These are phyloP conservation scores for Casuarina equisetifolia DNA, from an alignment of 306 rosid species.

Conservation along the genomic window DNA sequence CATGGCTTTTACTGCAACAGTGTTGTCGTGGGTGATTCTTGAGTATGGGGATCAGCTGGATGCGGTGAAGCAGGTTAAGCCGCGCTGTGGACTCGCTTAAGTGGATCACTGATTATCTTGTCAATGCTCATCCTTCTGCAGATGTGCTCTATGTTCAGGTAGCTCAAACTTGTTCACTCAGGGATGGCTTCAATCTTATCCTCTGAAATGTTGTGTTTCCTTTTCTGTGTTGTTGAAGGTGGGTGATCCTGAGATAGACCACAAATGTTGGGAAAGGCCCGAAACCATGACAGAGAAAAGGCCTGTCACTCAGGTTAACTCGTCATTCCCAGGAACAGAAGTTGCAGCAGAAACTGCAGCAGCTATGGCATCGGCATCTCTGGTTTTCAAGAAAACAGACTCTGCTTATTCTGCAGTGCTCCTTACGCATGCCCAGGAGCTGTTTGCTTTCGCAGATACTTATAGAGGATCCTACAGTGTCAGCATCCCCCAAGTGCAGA, in stretches of 20 bases:
- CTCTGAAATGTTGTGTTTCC: neutral
- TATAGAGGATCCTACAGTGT: conserved; percentile 59
- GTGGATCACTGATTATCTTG: conserved; percentile 74
- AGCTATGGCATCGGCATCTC: conserved; percentile 71
- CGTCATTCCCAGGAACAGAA: conserved; percentile 76
- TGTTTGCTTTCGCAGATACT: conserved; percentile 64
- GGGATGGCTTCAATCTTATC: neutral
- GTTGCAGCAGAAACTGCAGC: conserved; percentile 81
- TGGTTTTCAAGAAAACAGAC: conserved; percentile 49
- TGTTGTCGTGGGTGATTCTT: conserved; percentile 78
- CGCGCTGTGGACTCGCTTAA: conserved; percentile 47
- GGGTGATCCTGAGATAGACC: conserved; percentile 70
- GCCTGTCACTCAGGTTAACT: conserved; percentile 50
- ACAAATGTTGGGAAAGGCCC: conserved; percentile 76
- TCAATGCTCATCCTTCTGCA: conserved; percentile 61
- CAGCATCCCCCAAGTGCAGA: conserved; percentile 63
- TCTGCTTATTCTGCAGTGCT: conserved; percentile 50
- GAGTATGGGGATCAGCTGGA: conserved; percentile 64
- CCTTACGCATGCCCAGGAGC: conserved; percentile 52
- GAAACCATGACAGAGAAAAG: conserved; percentile 58
- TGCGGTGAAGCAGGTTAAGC: conserved; percentile 47
- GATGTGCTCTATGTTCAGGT: conserved; percentile 73
- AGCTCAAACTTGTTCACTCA: neutral
- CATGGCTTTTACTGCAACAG: conserved; percentile 72
- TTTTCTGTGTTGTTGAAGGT: conserved; percentile 44